Base-by-base conservation (phyloP, 805 yeast species). In the Candida lessepsii region DNA sequence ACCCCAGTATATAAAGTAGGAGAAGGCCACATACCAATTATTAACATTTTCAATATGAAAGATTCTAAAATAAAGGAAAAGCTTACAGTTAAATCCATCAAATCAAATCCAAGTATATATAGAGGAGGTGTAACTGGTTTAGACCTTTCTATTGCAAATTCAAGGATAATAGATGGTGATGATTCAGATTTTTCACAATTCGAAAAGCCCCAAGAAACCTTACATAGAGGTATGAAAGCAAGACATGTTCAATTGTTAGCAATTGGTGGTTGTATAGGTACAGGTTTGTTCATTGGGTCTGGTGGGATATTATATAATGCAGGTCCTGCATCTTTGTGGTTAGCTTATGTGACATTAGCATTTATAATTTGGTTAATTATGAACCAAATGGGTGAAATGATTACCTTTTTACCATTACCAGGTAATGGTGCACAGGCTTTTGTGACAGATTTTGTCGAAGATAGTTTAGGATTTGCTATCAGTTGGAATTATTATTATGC, bases 181-280 rank as follows among this genome's bases (percentile, higher is more conserved):
- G 62, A 59, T 25, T 21, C 25, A 9, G 17, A 18, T 14, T 5
- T 60, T 55, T 24, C 56, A 54, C n/a, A 31, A 15, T 9, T 11
- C 9, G 23, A 25, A 19, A n/a, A 11, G 10, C 23, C 20, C 6
- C 49, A 50, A 18, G 46, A 41, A 7, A 48, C 64, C 4, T 59
- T 67, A 51, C 67, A 67, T 40, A 51, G 70, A 42, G 58, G 67
- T 9, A 61, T 68, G 50, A 65, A 65, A 47, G 48, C 63, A 31
- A 61, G 70, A 55, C 89, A 83, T 49, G 76, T 82, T 45, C 74
- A 79, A 45, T 78, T 85, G 79, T 83, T 86, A 53, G 88, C 95
- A 28, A 70, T 87, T 40, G 93, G 93, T 42, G 89, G 93, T 9
- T 41, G 43, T 36, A 45, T 41, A 13, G 47, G 95, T 54, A 82